A percentile compares a stretch with the other conserved stretches of the same genome.
Conservation (phyloP, 805 yeast genomes). For the Myxozyma mucilagina region DNA sequence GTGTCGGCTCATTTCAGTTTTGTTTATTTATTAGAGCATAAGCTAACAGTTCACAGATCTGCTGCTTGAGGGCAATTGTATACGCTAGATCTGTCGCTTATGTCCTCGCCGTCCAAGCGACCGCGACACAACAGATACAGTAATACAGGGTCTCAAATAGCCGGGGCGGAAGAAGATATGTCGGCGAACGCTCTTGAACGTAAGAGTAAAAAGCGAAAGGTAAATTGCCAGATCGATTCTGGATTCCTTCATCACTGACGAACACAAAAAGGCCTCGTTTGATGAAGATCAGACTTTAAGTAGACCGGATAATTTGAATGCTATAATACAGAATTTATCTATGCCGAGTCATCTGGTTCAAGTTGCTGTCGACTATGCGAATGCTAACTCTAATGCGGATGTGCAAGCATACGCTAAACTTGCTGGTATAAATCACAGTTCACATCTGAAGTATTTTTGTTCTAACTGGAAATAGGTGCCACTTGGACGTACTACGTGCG, state of each 20-base stretch:
- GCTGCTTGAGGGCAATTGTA: neutral
- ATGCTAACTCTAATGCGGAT: slow-evolving; percentile 62
- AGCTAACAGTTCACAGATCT: no score
- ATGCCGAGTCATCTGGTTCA: slow-evolving; percentile 74
- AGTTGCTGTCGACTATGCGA: slow-evolving; percentile 71
- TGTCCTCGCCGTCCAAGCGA: slow-evolving; percentile 30
- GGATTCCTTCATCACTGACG: neutral
- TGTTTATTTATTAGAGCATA: no score
- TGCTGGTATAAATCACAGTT: slow-evolving; percentile 56
- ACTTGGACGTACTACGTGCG: slow-evolving; percentile 95
- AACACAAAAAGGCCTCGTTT: slow-evolving; percentile 1
- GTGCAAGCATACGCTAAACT: slow-evolving; percentile 98
- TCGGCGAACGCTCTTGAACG: slow-evolving; percentile 11
- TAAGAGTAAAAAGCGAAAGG: slow-evolving; percentile 27
- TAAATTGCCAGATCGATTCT: neutral
- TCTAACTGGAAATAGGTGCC: slow-evolving; percentile 32
- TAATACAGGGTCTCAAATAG: neutral
- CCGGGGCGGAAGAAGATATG: neutral
- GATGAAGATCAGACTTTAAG: slow-evolving; percentile 14
- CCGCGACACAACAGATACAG: slow-evolving; percentile 13
- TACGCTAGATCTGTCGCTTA: neutral
- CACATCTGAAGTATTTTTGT: neutral
- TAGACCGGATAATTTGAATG: slow-evolving; percentile 26
- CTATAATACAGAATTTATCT: slow-evolving; percentile 61
- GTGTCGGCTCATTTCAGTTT: neutral